Base-by-base conservation (phyloP, 495 filamentous ascomycete genomes). In the Podospora anserina region DNA sequence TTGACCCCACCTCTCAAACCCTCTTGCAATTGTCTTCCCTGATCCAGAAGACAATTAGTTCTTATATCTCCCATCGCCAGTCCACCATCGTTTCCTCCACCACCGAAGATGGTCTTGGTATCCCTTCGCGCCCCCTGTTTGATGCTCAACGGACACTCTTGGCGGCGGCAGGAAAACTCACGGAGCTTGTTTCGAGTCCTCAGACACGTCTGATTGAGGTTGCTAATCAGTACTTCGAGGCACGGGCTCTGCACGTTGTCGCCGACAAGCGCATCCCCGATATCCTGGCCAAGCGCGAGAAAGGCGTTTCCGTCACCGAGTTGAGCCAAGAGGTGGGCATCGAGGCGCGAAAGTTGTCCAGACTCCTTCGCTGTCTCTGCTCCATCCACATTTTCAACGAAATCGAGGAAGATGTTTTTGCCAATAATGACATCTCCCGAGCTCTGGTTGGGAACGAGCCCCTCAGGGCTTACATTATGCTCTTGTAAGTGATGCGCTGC, bases 101-200 rank as follows among this genome's bases (percentile, higher is more conserved):
- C 55, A 58, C n/a, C 4, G 55, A 58, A 58, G 23, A 58, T 26
- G 55, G 23, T 58, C 55, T 58, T 19, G 55, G 55, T 5, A 58
- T 58, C 55, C 55, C 55, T 26, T 58, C 55, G 18, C 23, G 55
- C 19, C 55, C 55, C 3, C 5, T 58, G 4, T 58, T 58, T n/a
- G 23, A 58, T 26, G 55, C 55, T 5, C 55, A 58, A 11, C 55
- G 55, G 9, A 58, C 55, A 19, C 55, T 58, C 23, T 26, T 58
- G n/a, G 55, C 55, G 18, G 55, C 55, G 55, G 55, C 55, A 26
- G 55, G 55, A 18, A 58, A 58, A n/a, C 55, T 58, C 16, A 58
- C 23, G 3, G 55, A 58, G 23, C 55, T 58, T 26, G 18, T 58
- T 19, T 20, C 19, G 5, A 20, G 19, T 26, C 55, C 55, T 20